Percentiles rank a stretch among this genome's conserved stretches.
These are phyloP conservation scores for Allomyces arbusculus DNA, from an alignment of 192 early-diverging fungal genomes.

Conservation along the genomic window DNA sequence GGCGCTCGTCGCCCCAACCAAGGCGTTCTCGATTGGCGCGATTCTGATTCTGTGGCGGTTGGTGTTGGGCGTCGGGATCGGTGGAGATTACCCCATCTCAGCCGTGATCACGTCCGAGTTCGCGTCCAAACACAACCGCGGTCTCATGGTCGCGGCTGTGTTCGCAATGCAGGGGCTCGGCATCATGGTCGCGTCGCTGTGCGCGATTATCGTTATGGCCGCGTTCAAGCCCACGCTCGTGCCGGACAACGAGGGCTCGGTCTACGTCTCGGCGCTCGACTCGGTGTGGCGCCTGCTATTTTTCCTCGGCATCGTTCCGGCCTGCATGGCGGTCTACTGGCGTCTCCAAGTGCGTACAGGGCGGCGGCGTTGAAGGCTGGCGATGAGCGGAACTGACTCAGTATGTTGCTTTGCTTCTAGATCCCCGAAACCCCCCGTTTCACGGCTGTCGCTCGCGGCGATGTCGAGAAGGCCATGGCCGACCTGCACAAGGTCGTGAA, in stretches of 20 bases:
- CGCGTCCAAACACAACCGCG: conserved; percentile 53
- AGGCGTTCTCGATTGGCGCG: conserved; percentile 38
- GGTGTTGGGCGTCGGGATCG: conserved; percentile 78
- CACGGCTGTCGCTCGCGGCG: conserved; percentile 45
- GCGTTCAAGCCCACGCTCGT: conserved; percentile 45
- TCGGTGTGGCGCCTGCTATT: conserved; percentile 82
- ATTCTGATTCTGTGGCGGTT: conserved; percentile 77
- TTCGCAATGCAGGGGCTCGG: conserved; percentile 92
- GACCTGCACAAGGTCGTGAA: conserved; percentile 7
- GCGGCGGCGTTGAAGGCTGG: too few species aligned
- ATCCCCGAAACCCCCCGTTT: conserved; percentile 91
- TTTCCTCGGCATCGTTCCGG: conserved; percentile 68
- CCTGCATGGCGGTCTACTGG: conserved; percentile 67
- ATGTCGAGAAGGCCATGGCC: conserved; percentile 39
- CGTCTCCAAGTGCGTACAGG: conserved; percentile 30
- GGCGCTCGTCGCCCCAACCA: conserved; percentile 45
- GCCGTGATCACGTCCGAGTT: conserved; percentile 82
- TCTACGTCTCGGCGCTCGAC: conserved; percentile 36
- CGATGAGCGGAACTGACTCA: too few species aligned
- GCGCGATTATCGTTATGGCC: conserved; percentile 45
- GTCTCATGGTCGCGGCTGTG: conserved; percentile 67
- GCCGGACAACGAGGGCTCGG: conserved; percentile 21
- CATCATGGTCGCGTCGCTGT: conserved; percentile 55
- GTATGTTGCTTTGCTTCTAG: too few species aligned
- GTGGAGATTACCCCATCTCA: conserved; percentile 88